These are phyloP conservation scores for Venturia carpophila DNA, from an alignment of 2,329 filamentous ascomycete genomes.

Conservation along the genomic window DNA sequence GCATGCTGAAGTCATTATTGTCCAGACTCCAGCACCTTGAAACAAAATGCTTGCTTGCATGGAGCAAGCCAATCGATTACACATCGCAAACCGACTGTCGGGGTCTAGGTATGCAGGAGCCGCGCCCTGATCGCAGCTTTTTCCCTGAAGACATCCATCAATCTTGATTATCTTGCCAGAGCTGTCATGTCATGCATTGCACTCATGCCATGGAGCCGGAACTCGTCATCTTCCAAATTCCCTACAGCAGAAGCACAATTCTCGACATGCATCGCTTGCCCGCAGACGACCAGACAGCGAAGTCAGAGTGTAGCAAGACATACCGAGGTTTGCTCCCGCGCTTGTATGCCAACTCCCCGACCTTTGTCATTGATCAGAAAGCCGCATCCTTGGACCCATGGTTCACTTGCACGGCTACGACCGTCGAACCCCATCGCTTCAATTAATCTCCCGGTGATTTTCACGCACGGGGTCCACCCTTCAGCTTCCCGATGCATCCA, in stretches of 20 bases:
- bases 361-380: background rate
- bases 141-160: background rate
- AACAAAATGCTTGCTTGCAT: background rate
- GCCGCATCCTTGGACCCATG: background rate
- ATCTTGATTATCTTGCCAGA: no score
- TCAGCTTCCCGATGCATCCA: conserved; percentile 8
- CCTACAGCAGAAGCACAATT: background rate
- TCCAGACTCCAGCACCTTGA: background rate
- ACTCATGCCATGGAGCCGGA: background rate
- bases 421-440: background rate
- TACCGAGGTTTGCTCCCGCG: no score
- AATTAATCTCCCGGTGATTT: background rate
- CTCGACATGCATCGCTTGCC: conserved; percentile 6
- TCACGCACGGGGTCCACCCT: background rate
- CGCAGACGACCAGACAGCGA: background rate
- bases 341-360: background rate
- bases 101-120: background rate
- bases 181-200: no score
- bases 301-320: background rate
- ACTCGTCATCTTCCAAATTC: background rate
- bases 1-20: background rate
- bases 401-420: background rate
- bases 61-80: conserved; percentile 1
- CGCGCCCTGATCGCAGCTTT: background rate
- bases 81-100: background rate